phyloP scores from a whole-genome alignment of 176 grass and related monocot species.

The Stipa capillata region DNA sequence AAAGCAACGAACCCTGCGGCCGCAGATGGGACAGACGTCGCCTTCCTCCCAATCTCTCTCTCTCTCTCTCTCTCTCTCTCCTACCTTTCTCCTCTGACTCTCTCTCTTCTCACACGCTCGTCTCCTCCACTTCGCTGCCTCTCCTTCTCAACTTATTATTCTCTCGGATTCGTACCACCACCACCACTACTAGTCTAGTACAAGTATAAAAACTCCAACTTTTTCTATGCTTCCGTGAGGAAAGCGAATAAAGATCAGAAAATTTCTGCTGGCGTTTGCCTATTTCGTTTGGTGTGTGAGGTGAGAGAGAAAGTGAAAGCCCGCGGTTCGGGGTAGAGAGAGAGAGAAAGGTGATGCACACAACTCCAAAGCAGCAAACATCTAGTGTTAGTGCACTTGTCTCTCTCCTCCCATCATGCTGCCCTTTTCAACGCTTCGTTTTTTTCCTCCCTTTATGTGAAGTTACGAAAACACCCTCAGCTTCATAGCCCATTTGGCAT shows the following conservation, averaged over 20 bases:
- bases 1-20: neutral
- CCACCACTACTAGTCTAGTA: neutral
- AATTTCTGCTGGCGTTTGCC: neutral
- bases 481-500: neutral
- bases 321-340: neutral
- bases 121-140: neutral
- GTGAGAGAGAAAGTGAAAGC: neutral
- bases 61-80: neutral
- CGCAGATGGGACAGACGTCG: neutral
- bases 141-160: neutral
- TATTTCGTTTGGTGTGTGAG: neutral
- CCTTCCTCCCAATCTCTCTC: neutral
- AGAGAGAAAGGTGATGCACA: neutral
- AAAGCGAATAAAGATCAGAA: neutral
- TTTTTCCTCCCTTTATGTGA: neutral
- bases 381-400: neutral
- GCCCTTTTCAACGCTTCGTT: neutral
- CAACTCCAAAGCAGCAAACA: neutral
- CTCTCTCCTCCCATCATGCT: neutral
- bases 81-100: neutral
- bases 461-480: neutral
- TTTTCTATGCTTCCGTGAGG: constrained; percentile 3
- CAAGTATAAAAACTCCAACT: constrained; percentile 7
- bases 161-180: neutral
- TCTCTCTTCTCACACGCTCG: neutral